Evolutionary conservation across 495 filamentous ascomycete genomes (phyloP), one percentile per base, ranked within the genome.

Genomic region (Neurospora sp.): DNA sequence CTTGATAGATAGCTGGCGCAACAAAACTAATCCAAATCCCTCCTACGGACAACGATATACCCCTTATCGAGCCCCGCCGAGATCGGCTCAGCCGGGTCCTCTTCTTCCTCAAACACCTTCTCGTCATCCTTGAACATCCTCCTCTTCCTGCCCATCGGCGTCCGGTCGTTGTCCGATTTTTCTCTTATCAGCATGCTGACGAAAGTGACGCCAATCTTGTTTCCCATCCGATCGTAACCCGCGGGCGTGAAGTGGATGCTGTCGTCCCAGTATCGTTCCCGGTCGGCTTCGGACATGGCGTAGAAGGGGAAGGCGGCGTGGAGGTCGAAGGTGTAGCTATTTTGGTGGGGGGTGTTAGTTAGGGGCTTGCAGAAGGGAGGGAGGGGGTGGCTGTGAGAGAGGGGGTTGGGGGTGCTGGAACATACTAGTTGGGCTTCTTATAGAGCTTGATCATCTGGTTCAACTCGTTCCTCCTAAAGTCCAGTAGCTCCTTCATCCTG

Each of bases 141-240:
- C 42, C 80, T 79, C 40, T 77, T 75, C 48, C 79, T 75, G 74
- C 80, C 80, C 14, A 77, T 77, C 10, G 77, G 73, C 10, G 69
- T 62, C 18, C 70, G 54, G 16, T 44, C 39, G 40, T 69, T 72
- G 16, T 77, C 74, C 40, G 78, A 77, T 72, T 80, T 76, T n/a
- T 83, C 79, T 11, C 78, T 77, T 73, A 81, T 77, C 31, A 87
- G 72, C 7, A 87, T 73, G 10, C 78, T 79, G 69, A 86, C 79
- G 6, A 90, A 74, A 54, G 79, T 81, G 39, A 83, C 80, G 62
- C 83, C 88, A 66, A 90, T 83, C 70, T 83, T 81, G 70, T 85
- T 76, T 0, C 90, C 90, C 74, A 92, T 86, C 66, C 85, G 72
- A 71, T 88, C 83, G 81, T 92, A 91, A 14, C 90, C 90, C 31